Conservation (phyloP, 768 basidiomycete genomes). For the Kwoniella dendrophila region DNA sequence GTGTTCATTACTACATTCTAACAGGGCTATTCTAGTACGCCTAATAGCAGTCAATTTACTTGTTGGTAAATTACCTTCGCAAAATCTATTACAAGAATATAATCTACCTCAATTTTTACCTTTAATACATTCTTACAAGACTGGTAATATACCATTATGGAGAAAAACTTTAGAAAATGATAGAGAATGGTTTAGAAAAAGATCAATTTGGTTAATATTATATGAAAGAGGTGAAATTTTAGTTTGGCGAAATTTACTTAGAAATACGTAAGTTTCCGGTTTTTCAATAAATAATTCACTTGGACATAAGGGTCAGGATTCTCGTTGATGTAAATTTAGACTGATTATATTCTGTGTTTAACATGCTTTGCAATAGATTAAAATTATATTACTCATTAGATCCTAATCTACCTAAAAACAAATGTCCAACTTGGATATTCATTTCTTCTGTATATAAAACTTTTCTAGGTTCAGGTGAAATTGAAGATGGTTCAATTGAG, state of each 20-base stretch:
- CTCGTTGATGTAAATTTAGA: not conserved
- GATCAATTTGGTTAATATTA: conserved; percentile 47
- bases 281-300: not conserved
- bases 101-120: conserved; percentile 33
- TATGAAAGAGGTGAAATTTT: conserved; percentile 49
- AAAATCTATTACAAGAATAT: conserved; percentile 28
- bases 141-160: conserved; percentile 41
- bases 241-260: conserved; percentile 47
- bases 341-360: not conserved
- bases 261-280: conserved; percentile 20
- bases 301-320: conserved; percentile 4
- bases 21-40: conserved; percentile 45
- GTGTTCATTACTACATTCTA: not conserved
- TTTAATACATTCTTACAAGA: conserved; percentile 34
- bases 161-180: conserved; percentile 26
- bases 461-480: conserved; percentile 36
- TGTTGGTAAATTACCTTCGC: conserved; percentile 34
- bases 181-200: conserved; percentile 42
- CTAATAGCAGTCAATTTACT: conserved; percentile 48
- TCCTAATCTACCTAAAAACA: conserved; percentile 20
- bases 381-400: conserved; percentile 31
- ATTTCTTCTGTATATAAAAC: conserved; percentile 23
- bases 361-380: conserved; percentile 22
- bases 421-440: conserved; percentile 48
- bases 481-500: conserved; percentile 41